These are phyloP conservation scores for Epichloe glyceriae DNA, from an alignment of 2,329 filamentous ascomycete genomes.

Conservation along the genomic window DNA sequence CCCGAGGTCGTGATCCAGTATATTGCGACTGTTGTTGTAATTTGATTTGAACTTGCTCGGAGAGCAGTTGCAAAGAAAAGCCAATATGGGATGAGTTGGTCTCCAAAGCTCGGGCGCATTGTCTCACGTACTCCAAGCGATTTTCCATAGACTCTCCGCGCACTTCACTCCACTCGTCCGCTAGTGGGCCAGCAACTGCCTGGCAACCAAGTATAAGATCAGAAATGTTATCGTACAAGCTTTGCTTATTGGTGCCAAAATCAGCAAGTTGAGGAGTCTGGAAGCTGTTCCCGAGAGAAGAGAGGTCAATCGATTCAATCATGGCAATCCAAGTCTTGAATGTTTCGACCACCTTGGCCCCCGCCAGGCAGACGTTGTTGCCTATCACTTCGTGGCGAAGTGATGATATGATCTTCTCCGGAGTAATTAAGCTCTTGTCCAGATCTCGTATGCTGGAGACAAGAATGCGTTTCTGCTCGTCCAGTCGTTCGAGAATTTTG, in stretches of 20 bases:
- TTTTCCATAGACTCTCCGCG: conserved; percentile 81
- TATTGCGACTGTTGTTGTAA: conserved; percentile 24
- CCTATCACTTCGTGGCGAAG: conserved; percentile 68
- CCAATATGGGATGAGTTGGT: conserved; percentile 77
- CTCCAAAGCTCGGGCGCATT: conserved; percentile 68
- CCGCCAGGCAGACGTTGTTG: conserved; percentile 68
- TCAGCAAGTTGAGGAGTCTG: conserved; percentile 78
- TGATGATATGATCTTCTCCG: conserved; percentile 71
- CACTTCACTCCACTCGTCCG: conserved; percentile 92
- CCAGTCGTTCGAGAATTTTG: conserved; percentile 66
- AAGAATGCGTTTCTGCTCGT: conserved; percentile 74
- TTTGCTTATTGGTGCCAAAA: conserved; percentile 84
- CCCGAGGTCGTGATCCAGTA: conserved; percentile 27
- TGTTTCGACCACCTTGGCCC: conserved; percentile 69
- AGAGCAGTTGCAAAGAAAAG: conserved; percentile 75
- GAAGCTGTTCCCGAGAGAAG: conserved; percentile 61
- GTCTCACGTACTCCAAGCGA: conserved; percentile 66
- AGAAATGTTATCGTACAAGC: conserved; percentile 82
- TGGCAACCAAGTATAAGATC: conserved; percentile 83
- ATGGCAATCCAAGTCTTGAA: conserved; percentile 84
- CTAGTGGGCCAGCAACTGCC: conserved; percentile 77
- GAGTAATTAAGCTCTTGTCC: conserved; percentile 66
- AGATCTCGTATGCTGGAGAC: conserved; percentile 77
- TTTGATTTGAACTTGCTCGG: conserved; percentile 60
- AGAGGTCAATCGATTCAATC: conserved; percentile 84